phyloP scores from a whole-genome alignment of 2,329 filamentous ascomycete species.

The Alternaria brassicicola region DNA sequence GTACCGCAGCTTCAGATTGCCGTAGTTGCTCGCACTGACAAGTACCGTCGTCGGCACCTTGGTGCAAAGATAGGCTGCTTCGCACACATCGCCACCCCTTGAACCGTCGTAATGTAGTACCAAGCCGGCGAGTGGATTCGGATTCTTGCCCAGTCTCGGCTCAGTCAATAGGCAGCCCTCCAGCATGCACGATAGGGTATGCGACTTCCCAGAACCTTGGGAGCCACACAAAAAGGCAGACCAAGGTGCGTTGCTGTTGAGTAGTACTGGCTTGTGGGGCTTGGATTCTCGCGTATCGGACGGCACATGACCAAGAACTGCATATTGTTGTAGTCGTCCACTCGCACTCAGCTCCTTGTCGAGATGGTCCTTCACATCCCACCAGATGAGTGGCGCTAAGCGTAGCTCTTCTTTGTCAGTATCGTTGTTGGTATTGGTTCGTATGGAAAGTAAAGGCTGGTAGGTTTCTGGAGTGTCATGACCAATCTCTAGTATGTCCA shows the following conservation, averaged over 20 bases:
- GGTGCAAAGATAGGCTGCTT: background rate
- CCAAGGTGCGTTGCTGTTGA: constrained; percentile 61
- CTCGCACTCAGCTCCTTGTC: no score
- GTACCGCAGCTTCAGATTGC: constrained; percentile 13
- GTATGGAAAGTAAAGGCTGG: no score
- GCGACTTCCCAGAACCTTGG: constrained; percentile 66
- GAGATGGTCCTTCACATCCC: no score
- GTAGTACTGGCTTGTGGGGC: constrained; percentile 41
- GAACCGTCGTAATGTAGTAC: background rate
- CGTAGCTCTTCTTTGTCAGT: no score
- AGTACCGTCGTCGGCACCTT: constrained; percentile 19
- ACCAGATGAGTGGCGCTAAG: no score
- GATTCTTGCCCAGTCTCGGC: constrained; percentile 40
- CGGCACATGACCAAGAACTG: no score
- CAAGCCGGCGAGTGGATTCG: background rate
- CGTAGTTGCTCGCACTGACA: constrained; percentile 24
- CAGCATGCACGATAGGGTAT: constrained; percentile 64
- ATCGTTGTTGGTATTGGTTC: no score
- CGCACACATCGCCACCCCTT: background rate
- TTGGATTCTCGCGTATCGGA: no score
- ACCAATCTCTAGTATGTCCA: no score
- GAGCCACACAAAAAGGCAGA: constrained; percentile 67
- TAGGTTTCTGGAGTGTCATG: no score
- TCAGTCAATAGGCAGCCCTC: constrained; percentile 57
- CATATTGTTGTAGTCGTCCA: no score